Evolutionary conservation across 352 stramenopile genomes (phyloP).

Genomic region (Globisporangium camurandrum): DNA sequence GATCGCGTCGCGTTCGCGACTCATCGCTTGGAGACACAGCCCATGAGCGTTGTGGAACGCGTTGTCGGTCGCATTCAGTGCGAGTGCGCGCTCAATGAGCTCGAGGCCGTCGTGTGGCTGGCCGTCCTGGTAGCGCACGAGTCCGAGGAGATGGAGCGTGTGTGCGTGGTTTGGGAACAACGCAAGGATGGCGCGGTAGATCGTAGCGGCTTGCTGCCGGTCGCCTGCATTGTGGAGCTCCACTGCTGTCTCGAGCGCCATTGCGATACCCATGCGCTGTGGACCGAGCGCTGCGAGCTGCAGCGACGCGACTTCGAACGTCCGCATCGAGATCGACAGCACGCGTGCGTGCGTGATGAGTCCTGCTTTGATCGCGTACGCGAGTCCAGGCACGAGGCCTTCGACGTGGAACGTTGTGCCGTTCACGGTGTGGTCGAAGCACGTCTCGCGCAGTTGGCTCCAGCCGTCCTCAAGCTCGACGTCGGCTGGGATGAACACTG

Average conservation of each 20-base stretch:
- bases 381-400: conserved; percentile 42
- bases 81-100: conserved; percentile 34
- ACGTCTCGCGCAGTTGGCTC: conserved; percentile 38
- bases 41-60: conserved; percentile 49
- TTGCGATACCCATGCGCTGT: conserved; percentile 28
- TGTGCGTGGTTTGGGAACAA: conserved; percentile 35
- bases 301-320: conserved; percentile 53
- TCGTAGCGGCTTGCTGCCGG: conserved; percentile 17
- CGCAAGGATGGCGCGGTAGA: conserved; percentile 51
- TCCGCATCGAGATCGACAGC: conserved; percentile 52
- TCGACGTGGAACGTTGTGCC: conserved; percentile 46
- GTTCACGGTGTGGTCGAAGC: conserved; percentile 47
- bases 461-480: conserved; percentile 21
- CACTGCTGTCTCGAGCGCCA: conserved; percentile 32
- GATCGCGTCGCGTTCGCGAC: conserved; percentile 33
- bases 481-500: conserved; percentile 31
- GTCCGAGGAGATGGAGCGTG: conserved; percentile 44
- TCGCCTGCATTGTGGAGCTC: conserved; percentile 30
- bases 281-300: conserved; percentile 11
- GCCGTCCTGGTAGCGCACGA: conserved; percentile 39
- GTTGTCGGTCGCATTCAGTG: conserved; percentile 32
- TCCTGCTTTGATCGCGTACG: conserved; percentile 44
- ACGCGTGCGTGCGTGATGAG: conserved; percentile 42
- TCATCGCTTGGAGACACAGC: conserved; percentile 36
- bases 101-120: conserved; percentile 18